Evolutionary conservation across 2,329 filamentous ascomycete species (phyloP), one percentile per base, ranked within the genome.

Genomic region (Aspergillus pseudotamarii): DNA sequence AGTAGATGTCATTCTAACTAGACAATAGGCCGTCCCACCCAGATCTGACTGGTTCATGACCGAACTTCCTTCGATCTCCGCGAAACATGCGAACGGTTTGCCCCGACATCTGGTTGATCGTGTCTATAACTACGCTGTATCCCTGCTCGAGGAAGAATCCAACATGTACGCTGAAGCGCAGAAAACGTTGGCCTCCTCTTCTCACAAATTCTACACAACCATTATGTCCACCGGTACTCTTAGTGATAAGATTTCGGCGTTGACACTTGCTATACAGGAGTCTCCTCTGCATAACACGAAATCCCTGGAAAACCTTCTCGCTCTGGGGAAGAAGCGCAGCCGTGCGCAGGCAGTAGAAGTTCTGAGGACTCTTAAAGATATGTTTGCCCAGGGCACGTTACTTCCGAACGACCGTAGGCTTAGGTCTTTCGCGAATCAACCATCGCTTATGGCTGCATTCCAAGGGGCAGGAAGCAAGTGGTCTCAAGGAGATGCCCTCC

Each of bases 181-280:
- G 68, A 84, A 92, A 69, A 82, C 91, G 61, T 88, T 91, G 8
- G 88, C 92, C 57, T 93, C 92, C 30, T 95, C 94, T 2, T 94
- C 94, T 46, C 91, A 96, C 79, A 96, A 94, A 77, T 99, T 99
- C 83, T 89, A 98, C 84, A 92, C 94, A 1, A 96, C 93, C 21
- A 97, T 99, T 76, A 97, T 98, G 92, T 84, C 93, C 11, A 96
- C 94, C 1, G 95, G 95, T 83, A 99, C 96, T 11, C 87, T 98
- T 70, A 96, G 93, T 61, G 95, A 99, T 78, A 98, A 97, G 78
- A 91, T 98, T 50, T 99, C 95, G 3, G 96, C 95, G 4, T 83
- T 99, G 73, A 99, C 95, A 5, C 84, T 99, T 69, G 91, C 95
- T 61, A 89, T 97, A 14, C 96, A 99, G 81, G 95, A 99, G 78